Conservation (phyloP, 1,139 yeast genomes). For the Scheffersomyces segobiensis region DNA sequence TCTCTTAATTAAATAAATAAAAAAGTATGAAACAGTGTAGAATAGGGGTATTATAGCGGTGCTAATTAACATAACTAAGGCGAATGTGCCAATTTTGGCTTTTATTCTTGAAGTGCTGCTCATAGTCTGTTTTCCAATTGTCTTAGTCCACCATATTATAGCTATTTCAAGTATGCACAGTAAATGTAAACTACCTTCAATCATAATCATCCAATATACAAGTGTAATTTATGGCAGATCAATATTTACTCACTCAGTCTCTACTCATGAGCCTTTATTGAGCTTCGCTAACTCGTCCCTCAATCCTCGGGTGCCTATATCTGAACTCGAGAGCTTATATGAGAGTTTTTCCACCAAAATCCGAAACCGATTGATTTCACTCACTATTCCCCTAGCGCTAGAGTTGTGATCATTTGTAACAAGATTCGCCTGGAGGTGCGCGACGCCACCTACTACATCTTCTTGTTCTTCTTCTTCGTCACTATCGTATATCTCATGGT, state of each 20-base stretch:
- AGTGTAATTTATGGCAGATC: not conserved
- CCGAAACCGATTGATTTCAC: conserved; percentile 31
- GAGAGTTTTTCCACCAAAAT: conserved; percentile 32
- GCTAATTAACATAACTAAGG: too few species aligned
- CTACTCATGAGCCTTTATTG: not conserved
- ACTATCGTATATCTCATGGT: conserved; percentile 17
- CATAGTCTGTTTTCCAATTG: not conserved
- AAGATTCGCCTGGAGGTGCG: conserved; percentile 14
- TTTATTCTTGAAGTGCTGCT: too few species aligned
- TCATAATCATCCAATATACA: not conserved
- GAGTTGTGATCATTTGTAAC: conserved; percentile 4
- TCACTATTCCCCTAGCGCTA: conserved; percentile 9
- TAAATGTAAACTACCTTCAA: not conserved
- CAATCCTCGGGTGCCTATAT: not conserved
- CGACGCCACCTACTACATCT: conserved; percentile 3
- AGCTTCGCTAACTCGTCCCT: not conserved
- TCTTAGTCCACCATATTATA: not conserved
- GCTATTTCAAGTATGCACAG: too few species aligned
- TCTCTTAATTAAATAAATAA: not conserved
- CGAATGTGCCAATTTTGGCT: too few species aligned
- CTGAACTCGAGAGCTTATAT: conserved; percentile 11
- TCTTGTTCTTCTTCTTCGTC: conserved; percentile 15
- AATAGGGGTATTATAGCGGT: not conserved
- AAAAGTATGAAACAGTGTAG: not conserved
- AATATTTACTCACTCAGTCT: not conserved